These are phyloP conservation scores for Mediolabrus comicus DNA, from an alignment of 108 stramenopile species.

Conservation along the genomic window DNA sequence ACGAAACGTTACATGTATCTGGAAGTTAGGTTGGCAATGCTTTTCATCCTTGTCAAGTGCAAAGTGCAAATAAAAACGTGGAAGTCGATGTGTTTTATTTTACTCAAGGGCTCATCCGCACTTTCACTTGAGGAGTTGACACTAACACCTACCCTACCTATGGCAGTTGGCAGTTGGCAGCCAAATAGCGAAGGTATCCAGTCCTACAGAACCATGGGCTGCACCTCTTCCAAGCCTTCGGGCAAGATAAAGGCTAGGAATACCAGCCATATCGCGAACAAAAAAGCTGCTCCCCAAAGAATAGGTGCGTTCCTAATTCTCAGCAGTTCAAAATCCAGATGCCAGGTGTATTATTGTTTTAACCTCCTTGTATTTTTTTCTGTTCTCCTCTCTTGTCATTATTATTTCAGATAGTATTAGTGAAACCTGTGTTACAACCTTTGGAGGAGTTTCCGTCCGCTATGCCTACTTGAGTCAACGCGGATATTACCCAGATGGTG, in stretches of 20 bases:
- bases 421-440: conserved; percentile 19
- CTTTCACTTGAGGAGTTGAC: no score
- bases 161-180: no score
- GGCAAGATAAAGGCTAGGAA: not conserved
- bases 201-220: no score
- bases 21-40: no score
- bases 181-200: no score
- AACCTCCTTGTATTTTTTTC: not conserved
- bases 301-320: conserved; percentile 15
- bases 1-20: no score
- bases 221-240: conserved; percentile 14
- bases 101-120: no score
- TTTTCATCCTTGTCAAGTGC: no score
- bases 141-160: no score
- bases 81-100: no score
- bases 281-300: not conserved
- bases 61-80: no score
- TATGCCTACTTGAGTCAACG: conserved; percentile 84
- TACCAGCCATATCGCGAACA: not conserved
- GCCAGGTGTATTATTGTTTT: not conserved
- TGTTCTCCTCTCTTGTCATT: not conserved
- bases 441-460: conserved; percentile 65
- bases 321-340: no score
- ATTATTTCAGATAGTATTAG: conserved; percentile 25
- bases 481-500: conserved; percentile 88